Conservation (phyloP, 257 asterid genomes). For the Agastache rugosa region DNA sequence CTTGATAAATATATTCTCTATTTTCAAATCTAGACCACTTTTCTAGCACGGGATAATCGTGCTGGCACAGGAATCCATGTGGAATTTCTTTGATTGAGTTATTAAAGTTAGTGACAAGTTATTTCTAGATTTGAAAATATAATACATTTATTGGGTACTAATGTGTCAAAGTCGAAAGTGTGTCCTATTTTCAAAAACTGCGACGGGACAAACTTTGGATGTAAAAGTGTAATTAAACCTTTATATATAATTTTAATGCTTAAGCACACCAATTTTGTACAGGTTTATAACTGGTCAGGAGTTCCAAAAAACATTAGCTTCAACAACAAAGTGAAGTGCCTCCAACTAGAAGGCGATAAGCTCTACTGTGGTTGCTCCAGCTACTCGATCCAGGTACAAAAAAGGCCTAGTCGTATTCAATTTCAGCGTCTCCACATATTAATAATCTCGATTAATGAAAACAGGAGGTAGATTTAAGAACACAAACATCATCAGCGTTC, state of each 20-base stretch:
- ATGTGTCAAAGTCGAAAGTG: too few relatives aligned
- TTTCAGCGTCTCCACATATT: not conserved
- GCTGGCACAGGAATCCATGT: too few relatives aligned
- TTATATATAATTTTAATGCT: not conserved
- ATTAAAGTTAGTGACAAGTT: too few relatives aligned
- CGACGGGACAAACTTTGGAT: too few relatives aligned
- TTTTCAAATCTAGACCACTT: too few relatives aligned
- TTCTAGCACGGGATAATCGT: too few relatives aligned
- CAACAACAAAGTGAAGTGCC: slow-evolving; percentile 72
- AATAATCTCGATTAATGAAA: slow-evolving; percentile 13
- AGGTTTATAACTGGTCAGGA: slow-evolving; percentile 86
- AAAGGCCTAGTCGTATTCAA: not conserved
- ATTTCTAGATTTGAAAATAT: too few relatives aligned
- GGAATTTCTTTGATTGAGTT: too few relatives aligned
- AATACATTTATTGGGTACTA: too few relatives aligned
- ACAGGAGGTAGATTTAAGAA: slow-evolving; percentile 78
- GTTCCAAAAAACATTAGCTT: slow-evolving; percentile 60
- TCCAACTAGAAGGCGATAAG: slow-evolving; percentile 57
- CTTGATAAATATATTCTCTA: too few relatives aligned
- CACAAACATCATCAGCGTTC: slow-evolving; percentile 57
- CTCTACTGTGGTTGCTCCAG: slow-evolving; percentile 84
- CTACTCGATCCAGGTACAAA: slow-evolving; percentile 63
- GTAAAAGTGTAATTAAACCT: not conserved
- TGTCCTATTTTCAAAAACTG: too few relatives aligned
- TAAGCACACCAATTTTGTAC: slow-evolving; percentile 26